Percentiles rank a stretch among this genome's conserved stretches.
Evolutionary conservation across 75 land plant genomes (phyloP).

Genomic region (Pinus taeda): DNA sequence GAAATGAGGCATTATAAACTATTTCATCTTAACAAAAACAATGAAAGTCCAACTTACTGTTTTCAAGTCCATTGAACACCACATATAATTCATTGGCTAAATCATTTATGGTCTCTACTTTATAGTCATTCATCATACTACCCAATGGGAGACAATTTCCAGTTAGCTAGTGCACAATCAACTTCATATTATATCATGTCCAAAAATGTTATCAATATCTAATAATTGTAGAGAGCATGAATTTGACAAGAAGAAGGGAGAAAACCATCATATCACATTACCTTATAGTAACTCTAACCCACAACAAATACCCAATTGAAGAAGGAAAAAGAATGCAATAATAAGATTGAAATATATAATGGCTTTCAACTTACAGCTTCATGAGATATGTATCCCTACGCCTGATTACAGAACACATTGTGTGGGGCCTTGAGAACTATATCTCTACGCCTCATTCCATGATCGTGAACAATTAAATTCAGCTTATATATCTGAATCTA

Average conservation of each 20-base stretch:
- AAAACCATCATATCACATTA: no score
- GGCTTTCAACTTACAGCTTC: constrained; percentile 26
- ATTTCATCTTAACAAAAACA: neutral
- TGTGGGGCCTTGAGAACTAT: no score
- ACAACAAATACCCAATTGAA: neutral
- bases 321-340: neutral
- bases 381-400: constrained; percentile 38
- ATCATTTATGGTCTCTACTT: constrained; percentile 48
- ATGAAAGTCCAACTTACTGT: constrained; percentile 26
- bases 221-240: no score
- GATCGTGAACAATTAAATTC: no score
- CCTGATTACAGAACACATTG: constrained; percentile 43
- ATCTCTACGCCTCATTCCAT: no score
- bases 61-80: constrained; percentile 41
- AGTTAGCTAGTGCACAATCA: no score
- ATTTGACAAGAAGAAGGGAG: no score
- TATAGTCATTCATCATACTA: constrained; percentile 58
- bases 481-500: no score
- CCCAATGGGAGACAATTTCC: neutral
- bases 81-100: constrained; percentile 39
- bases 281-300: no score
- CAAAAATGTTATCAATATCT: no score
- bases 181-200: no score
- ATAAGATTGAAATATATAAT: neutral
- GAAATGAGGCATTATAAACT: no score